Base-by-base conservation (phyloP, 345 rosid species). In the Durio zibethinus region DNA sequence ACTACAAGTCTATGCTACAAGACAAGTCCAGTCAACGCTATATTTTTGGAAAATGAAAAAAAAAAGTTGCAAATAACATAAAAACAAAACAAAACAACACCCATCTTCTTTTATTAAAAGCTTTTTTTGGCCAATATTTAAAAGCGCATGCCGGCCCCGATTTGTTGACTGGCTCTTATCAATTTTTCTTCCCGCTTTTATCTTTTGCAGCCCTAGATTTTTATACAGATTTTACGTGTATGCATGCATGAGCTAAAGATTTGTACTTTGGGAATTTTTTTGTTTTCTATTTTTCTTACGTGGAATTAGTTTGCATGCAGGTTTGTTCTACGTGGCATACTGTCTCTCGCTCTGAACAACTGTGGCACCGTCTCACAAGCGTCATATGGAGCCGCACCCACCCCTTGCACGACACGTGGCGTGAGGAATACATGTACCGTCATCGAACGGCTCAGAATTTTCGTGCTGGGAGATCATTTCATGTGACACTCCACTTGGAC, bases 271-370 rank as follows among this genome's bases (percentile, higher is more conserved):
- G 38, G 36, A 1, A 29, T 43, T 18, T 38, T 20, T n/a, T 27
- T 23, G 6, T 25, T 5, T 9, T 14, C 23, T n/a, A n/a, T 20
- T n/a, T 40, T 21, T 8, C 31, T 38, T 25, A 56, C 70, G 80
- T 69, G 56, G 45, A 43, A 40, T 66, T 21, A 1, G 16, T 52
- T 52, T 50, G 42, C 56, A 54, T 67, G 75, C 83, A 93, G 98
- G 98, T 93, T 0, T 93, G 97, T 63, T 83, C 97, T 74, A 95
- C 96, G 83, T 95, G 99, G 99, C 96, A 83, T 6, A 90, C 94
- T 0, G 87, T 92, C 2, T 93, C 94, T 12, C 91, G 86, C 1
- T 95, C 94, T 8, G 90, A 93, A 59, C 89, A 81, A 4, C 88
- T 95, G 35, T 95, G 99, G 96, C 86, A 77, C 42, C 85, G 87